These are phyloP conservation scores for Aspergillus ostianus DNA, from an alignment of 495 filamentous ascomycete species.

Conservation along the genomic window DNA sequence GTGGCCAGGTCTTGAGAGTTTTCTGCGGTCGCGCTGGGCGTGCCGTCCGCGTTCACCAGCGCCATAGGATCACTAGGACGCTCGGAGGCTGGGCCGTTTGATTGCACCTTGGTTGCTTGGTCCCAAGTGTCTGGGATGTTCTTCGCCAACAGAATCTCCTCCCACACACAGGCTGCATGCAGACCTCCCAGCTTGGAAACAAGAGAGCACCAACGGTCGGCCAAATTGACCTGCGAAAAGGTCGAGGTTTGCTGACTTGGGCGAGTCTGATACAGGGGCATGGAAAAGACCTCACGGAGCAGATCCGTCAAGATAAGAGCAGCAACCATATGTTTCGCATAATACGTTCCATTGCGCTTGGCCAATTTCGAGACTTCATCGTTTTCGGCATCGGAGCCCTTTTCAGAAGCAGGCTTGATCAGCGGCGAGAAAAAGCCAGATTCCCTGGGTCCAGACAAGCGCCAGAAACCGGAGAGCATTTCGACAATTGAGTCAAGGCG, in stretches of 20 bases:
- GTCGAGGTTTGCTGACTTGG: conserved; percentile 49
- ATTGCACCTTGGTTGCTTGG: conserved; percentile 56
- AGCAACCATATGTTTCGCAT: conserved; percentile 73
- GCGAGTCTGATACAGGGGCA: conserved; percentile 60
- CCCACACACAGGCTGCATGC: conserved; percentile 74
- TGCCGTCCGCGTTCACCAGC: conserved; percentile 16
- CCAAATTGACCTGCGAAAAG: conserved; percentile 72
- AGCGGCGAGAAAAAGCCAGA: conserved; percentile 67
- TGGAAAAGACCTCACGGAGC: conserved; percentile 69
- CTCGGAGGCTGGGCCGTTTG: conserved; percentile 44
- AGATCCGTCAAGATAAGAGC: conserved; percentile 71
- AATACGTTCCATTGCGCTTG: conserved; percentile 61
- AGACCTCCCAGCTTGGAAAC: conserved; percentile 71
- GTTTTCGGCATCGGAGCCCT: conserved; percentile 25
- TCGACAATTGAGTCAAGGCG: conserved; percentile 68
- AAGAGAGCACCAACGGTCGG: conserved; percentile 71
- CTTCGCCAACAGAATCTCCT: conserved; percentile 73
- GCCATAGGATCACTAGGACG: conserved; percentile 40
- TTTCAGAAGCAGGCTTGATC: conserved; percentile 34
- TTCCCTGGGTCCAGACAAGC: conserved; percentile 37
- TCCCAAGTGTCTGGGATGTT: conserved; percentile 66
- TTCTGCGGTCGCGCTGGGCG: conserved; percentile 15
- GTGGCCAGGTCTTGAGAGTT: conserved; percentile 17
- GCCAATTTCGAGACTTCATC: conserved; percentile 19
- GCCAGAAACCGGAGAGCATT: conserved; percentile 62